These are phyloP conservation scores for Tolypocladium album DNA, from an alignment of 2,329 filamentous ascomycete genomes.

Conservation along the genomic window DNA sequence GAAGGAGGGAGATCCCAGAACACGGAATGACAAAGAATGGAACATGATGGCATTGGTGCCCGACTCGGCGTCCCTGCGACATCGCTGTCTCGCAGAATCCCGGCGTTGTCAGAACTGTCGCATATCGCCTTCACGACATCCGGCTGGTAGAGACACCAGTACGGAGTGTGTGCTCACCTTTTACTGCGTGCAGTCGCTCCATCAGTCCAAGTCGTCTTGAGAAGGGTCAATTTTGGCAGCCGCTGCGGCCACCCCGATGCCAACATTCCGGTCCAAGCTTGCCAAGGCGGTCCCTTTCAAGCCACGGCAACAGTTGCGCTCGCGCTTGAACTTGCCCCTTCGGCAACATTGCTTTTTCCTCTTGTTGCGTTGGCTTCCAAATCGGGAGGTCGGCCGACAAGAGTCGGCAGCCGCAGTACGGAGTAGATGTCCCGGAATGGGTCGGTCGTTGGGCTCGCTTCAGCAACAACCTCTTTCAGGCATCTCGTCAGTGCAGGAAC, in stretches of 20 bases:
- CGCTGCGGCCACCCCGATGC: not conserved
- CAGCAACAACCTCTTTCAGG: no score
- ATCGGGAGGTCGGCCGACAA: not conserved
- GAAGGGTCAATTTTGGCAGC: not conserved
- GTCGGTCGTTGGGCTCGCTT: not conserved
- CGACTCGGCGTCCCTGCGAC: not conserved
- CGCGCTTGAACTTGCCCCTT: not conserved
- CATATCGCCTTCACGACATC: not conserved
- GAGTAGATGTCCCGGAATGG: not conserved
- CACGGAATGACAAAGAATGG: not conserved
- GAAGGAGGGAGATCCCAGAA: not conserved
- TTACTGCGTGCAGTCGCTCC: not conserved
- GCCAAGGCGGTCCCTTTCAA: not conserved
- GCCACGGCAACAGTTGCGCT: not conserved
- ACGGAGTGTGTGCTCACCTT: not conserved
- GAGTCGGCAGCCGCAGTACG: not conserved
- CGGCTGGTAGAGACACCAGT: not conserved
- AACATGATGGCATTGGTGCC: not conserved
- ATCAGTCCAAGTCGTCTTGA: not conserved
- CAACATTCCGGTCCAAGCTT: not conserved
- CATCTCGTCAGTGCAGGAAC: not conserved
- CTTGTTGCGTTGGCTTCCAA: not conserved
- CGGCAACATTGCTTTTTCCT: not conserved
- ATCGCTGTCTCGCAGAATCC: not conserved
- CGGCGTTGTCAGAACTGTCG: not conserved